These are phyloP conservation scores for Lactarius hengduanensis DNA, from an alignment of 768 basidiomycete species.

Conservation along the genomic window DNA sequence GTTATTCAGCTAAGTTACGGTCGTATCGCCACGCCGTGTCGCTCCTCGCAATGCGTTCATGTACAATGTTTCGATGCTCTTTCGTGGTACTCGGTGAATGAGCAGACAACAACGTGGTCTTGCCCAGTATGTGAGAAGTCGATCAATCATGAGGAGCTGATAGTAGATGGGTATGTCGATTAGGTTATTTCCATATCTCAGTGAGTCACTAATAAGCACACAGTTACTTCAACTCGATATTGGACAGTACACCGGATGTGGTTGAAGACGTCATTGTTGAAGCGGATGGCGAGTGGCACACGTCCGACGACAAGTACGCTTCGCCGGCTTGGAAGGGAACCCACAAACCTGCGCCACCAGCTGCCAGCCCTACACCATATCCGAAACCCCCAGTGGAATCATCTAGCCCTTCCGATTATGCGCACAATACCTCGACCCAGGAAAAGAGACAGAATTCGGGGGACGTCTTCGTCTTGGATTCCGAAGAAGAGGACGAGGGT, in stretches of 20 bases:
- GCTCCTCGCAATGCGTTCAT: constrained; percentile 86
- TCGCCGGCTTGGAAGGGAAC: constrained; percentile 66
- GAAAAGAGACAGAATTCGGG: constrained; percentile 47
- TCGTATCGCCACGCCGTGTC: constrained; percentile 80
- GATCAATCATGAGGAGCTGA: constrained; percentile 75
- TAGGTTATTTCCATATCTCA: background rate
- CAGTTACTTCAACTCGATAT: constrained; percentile 87
- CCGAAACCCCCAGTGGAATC: background rate
- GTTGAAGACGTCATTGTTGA: constrained; percentile 95
- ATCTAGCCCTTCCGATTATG: constrained; percentile 3
- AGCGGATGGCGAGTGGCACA: constrained; percentile 95
- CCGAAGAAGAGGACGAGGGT: constrained; percentile 71
- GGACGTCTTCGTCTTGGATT: constrained; percentile 61
- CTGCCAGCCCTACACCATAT: constrained; percentile 9
- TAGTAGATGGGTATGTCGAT: constrained; percentile 82
- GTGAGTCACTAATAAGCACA: constrained; percentile 11
- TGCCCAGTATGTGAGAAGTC: constrained; percentile 91
- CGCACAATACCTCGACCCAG: constrained; percentile 1
- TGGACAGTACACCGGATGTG: constrained; percentile 70
- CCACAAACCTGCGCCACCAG: constrained; percentile 41
- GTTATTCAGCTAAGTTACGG: constrained; percentile 71
- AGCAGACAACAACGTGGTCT: constrained; percentile 92
- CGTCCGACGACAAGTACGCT: constrained; percentile 79
- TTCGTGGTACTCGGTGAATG: constrained; percentile 94
- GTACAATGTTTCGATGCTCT: constrained; percentile 93